Evolutionary conservation across 148 eudicot genomes (phyloP), one percentile per base, ranked within the genome.

Genomic region (Oxyria digyna): DNA sequence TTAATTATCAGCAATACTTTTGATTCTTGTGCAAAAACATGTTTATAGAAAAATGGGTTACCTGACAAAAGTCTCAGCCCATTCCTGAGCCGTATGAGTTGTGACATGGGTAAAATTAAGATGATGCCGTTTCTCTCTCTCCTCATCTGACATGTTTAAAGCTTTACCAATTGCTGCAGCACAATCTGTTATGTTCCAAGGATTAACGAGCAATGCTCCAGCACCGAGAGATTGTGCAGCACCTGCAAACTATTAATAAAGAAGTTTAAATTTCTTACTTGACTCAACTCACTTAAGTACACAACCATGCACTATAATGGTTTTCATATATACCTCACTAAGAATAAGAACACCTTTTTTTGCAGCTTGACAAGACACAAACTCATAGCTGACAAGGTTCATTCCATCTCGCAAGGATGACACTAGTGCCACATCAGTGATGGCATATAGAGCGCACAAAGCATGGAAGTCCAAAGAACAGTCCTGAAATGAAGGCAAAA

Each of bases 31-130:
- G 65, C 37, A 59, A 55, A 55, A 27, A 26, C n/a, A 27, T 27
- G 35, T 27, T 7, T 26, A 13, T 13, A 27, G 27, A n/a, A 17
- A 4, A 65, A 33, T 13, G 27, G 68, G 8, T 66, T 81, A 94
- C 99, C 99, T 90, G 33, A 94, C 99, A 57, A 94, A 94, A 71
- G 87, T 86, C 82, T 94, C 97, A 59, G 97, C 97, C 98, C 99
- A 94, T 72, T 94, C 84, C 79, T 94, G 99, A 74, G 97, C 90
- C 76, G 97, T 94, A 77, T 94, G 96, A 20, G 79, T 82, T 33
- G 91, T 88, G 67, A 94, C 96, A 72, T 94, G 97, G 40, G 20
- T 31, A 68, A 85, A 94, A 73, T 94, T 94, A 72, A 81, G 89
- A 67, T 67, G 62, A 69, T 94, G 99, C 12, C 97, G 80, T 71